These are phyloP conservation scores for Aspergillus felis DNA, from an alignment of 2,329 filamentous ascomycete species.

Conservation along the genomic window DNA sequence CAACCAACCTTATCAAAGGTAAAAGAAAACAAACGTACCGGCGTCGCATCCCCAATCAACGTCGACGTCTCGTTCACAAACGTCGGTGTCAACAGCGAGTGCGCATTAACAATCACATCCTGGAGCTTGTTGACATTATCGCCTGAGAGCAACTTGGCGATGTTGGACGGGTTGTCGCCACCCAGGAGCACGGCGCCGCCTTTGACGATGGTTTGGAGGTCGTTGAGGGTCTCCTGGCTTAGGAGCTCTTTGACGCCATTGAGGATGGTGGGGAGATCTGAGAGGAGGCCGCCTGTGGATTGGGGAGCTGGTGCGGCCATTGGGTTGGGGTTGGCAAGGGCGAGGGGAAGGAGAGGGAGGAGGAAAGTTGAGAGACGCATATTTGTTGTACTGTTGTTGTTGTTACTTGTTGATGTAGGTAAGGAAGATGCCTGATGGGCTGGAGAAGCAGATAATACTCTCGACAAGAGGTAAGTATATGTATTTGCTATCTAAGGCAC, in stretches of 20 bases:
- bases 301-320: constrained; percentile 19
- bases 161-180: constrained; percentile 25
- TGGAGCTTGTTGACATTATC: constrained; percentile 22
- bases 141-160: constrained; percentile 22
- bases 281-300: constrained; percentile 19
- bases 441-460: not conserved
- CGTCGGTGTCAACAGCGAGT: constrained; percentile 21
- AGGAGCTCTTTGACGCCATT: constrained; percentile 25
- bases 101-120: constrained; percentile 24
- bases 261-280: constrained; percentile 23
- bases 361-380: constrained; percentile 20
- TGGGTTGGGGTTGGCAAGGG: constrained; percentile 17
- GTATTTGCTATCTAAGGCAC: not conserved
- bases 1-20: not conserved
- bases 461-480: not conserved
- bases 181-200: constrained; percentile 28
- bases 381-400: not conserved
- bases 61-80: constrained; percentile 29
- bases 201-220: constrained; percentile 23
- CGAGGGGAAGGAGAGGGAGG: constrained; percentile 16
- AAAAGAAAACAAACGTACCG: constrained; percentile 19
- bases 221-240: constrained; percentile 19
- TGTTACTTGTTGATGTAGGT: not conserved
- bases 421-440: not conserved
- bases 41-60: constrained; percentile 31